phyloP scores from a whole-genome alignment of 768 basidiomycete genomes.

The Russula sp. region DNA sequence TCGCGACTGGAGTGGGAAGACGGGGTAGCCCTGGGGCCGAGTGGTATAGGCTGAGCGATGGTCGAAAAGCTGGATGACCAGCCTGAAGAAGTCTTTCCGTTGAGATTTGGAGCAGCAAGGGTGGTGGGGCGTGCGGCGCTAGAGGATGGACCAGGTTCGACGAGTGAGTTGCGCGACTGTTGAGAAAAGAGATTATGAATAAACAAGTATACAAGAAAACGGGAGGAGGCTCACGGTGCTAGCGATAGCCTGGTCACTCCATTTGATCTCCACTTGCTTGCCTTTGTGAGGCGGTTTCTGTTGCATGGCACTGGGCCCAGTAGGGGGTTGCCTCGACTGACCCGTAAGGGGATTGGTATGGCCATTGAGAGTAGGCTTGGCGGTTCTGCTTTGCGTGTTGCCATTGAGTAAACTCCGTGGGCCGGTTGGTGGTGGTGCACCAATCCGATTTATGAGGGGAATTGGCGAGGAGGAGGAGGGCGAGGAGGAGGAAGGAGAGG shows the following conservation, averaged over 20 bases:
- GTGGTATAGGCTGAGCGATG: conserved; percentile 22
- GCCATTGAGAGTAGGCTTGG: conserved; percentile 42
- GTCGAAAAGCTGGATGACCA: conserved; percentile 22
- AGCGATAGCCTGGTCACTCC: conserved; percentile 27
- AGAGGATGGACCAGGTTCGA: conserved; percentile 12
- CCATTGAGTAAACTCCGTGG: conserved; percentile 52
- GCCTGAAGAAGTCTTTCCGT: conserved; percentile 19
- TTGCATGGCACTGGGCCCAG: conserved; percentile 27
- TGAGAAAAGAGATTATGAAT: conserved; percentile 11
- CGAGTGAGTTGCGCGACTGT: conserved; percentile 15
- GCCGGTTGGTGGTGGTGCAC: conserved; percentile 54
- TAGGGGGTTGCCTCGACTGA: conserved; percentile 26
- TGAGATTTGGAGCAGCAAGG: conserved; percentile 14
- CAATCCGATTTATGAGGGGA: conserved; percentile 35
- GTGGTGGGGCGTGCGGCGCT: conserved; percentile 9
- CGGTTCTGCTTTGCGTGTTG: conserved; percentile 23
- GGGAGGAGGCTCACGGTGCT: conserved; percentile 28
- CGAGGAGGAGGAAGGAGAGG: conserved; percentile 17
- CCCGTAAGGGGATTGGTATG: conserved; percentile 28
- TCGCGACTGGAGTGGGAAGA: conserved; percentile 26
- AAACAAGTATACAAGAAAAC: conserved; percentile 12
- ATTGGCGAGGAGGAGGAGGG: conserved; percentile 31
- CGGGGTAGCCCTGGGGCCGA: conserved; percentile 18
- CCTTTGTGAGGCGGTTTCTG: conserved; percentile 33
- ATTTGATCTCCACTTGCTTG: conserved; percentile 35